These are phyloP conservation scores for Pharnaceum exiguum DNA, from an alignment of 148 eudicot species.

Conservation along the genomic window DNA sequence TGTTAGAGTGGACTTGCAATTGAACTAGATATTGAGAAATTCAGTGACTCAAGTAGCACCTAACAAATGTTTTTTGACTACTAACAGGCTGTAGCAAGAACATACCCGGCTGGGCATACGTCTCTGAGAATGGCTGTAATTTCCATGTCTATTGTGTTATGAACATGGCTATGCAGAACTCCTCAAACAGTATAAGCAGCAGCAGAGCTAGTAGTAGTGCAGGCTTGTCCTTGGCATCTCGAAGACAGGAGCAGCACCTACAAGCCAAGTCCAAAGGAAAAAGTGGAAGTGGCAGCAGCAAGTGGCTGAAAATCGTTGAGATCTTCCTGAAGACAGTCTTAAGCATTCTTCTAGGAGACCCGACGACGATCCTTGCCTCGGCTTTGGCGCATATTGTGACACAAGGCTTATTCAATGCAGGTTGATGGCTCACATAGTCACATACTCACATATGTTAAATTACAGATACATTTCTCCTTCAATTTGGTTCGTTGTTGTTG, in stretches of 20 bases:
- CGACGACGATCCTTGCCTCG: conserved; percentile 15
- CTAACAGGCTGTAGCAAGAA: conserved; percentile 6
- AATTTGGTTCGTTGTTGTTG: no score
- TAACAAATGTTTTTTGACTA: no score
- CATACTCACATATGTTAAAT: no score
- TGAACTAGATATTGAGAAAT: background rate
- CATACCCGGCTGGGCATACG: conserved; percentile 8
- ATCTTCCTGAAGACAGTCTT: conserved; percentile 8
- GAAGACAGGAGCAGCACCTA: background rate
- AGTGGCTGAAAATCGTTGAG: conserved; percentile 7
- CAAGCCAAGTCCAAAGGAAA: background rate
- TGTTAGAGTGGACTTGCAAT: background rate
- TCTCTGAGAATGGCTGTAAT: background rate
- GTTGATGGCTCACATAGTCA: background rate
- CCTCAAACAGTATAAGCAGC: background rate
- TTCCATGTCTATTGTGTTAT: conserved; percentile 16
- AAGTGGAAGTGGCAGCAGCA: background rate
- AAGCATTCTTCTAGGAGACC: conserved; percentile 20
- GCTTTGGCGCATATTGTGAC: conserved; percentile 13
- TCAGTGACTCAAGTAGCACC: no score
- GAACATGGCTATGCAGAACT: conserved; percentile 11
- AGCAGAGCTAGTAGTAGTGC: background rate
- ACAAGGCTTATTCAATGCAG: background rate
- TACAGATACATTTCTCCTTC: background rate
- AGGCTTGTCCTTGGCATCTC: background rate